Evolutionary conservation across 2,329 filamentous ascomycete genomes (phyloP).

Genomic region (Verticillium nubilum): DNA sequence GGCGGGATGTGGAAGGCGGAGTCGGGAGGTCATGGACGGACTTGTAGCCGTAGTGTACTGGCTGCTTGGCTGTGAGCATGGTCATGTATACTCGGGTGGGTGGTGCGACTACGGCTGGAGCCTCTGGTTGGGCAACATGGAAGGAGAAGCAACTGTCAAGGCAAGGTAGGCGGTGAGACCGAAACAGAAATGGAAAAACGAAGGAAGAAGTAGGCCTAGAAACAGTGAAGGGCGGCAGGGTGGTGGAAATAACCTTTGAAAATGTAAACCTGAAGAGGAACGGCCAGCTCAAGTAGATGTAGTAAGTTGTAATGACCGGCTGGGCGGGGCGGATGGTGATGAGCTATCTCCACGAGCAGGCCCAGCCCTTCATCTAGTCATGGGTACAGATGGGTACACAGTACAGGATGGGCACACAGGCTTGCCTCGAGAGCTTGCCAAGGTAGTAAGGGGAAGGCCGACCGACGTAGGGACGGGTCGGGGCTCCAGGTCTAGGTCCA

Average conservation of each 20-base stretch:
- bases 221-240: slow-evolving; percentile 9
- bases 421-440: slow-evolving; percentile 15
- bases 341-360: slow-evolving; percentile 34
- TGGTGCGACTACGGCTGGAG: background rate
- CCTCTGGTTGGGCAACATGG: background rate
- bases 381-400: slow-evolving; percentile 17
- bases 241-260: slow-evolving; percentile 31
- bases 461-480: background rate
- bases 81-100: slow-evolving; percentile 27
- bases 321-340: slow-evolving; percentile 34
- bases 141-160: background rate
- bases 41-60: slow-evolving; percentile 52
- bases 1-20: slow-evolving; percentile 49
- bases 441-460: slow-evolving; percentile 12
- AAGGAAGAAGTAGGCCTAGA: slow-evolving; percentile 4
- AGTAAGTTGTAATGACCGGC: slow-evolving; percentile 16
- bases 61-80: slow-evolving; percentile 60
- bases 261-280: slow-evolving; percentile 28
- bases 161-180: background rate
- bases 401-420: background rate
- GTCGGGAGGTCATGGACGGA: slow-evolving; percentile 58
- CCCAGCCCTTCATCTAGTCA: slow-evolving; percentile 39
- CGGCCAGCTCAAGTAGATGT: slow-evolving; percentile 23
- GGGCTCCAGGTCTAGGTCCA: background rate
- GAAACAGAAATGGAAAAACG: slow-evolving; percentile 12